Evolutionary conservation across 768 basidiomycete species (phyloP), one percentile per base, ranked within the genome.

Genomic region (Trametes villosa): DNA sequence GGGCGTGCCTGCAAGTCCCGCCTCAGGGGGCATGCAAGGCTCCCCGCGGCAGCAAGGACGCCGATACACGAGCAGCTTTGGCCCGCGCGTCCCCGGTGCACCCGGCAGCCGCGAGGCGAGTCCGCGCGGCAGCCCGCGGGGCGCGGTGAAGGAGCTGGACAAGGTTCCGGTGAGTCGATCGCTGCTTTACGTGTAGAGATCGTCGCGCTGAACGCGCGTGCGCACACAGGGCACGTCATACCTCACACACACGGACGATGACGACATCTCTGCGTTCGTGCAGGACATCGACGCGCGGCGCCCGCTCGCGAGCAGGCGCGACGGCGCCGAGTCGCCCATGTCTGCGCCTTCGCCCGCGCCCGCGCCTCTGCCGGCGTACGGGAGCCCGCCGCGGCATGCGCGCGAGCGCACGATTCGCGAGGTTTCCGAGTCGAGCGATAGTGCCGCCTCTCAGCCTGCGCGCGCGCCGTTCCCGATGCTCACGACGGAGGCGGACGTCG

Each of bases 11-110:
- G 57, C 47, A 3, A 63, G 64, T 44, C 63, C 60, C 17, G 58
- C 58, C 29, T 50, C 47, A n/a, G 53, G 22, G 20, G 59, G 47
- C 7, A 18, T 60, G 1, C 54, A 60, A 22, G 65, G 65, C 12
- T 62, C 64, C 4, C 61, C 68, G 34, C 62, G 63, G 60, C 44
- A 61, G 56, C 53, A 59, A 50, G 56, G 85, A 38, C 89, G 88
- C 71, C 78, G 89, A 8, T 93, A 91, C 75, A 89, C 87, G 45
- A 90, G 88, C 65, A 89, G 86, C 61, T 93, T 93, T 69, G 85
- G 87, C 11, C 86, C 92, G 71, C 81, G 91, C 38, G 20, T 38
- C 9, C 44, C 89, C 89, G 70, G 75, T 72, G 22, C 69, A 76
- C 15, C 74, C 18, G 73, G 75, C 30, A 77, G 76, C 18, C 75